Evolutionary conservation across 2,329 filamentous ascomycete genomes (phyloP).

Genomic region (Neonectria magnoliae): DNA sequence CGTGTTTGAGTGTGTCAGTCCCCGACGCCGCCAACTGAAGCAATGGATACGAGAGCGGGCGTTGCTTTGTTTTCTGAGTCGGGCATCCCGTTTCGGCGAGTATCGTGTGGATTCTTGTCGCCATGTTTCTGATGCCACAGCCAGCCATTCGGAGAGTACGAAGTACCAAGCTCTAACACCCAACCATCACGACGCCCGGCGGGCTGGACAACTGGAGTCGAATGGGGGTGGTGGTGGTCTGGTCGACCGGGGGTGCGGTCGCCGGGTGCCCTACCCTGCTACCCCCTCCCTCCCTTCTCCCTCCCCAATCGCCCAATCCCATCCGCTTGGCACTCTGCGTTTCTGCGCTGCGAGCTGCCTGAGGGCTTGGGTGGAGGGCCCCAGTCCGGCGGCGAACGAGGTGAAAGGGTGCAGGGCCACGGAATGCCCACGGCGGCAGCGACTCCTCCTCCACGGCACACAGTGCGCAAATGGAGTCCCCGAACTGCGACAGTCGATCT

Average conservation of each 20-base stretch:
- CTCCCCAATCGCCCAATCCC: conserved; percentile 8
- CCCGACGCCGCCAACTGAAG: conserved; percentile 23
- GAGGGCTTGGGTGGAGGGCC: conserved; percentile 20
- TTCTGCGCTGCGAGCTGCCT: conserved; percentile 14
- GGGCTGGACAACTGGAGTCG: conserved; percentile 31
- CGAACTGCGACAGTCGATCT: conserved; percentile 43
- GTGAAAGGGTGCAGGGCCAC: conserved; percentile 37
- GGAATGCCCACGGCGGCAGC: conserved; percentile 37
- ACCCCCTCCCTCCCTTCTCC: conserved; percentile 3
- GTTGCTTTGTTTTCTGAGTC: conserved; percentile 27
- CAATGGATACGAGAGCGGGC: conserved; percentile 14
- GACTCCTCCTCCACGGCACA: conserved; percentile 31
- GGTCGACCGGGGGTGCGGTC: conserved; percentile 28
- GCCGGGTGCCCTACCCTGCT: conserved; percentile 35
- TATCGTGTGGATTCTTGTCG: conserved; percentile 22
- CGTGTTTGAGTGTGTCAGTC: conserved; percentile 16
- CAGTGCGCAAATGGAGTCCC: conserved; percentile 38
- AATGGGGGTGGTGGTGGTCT: conserved; percentile 24
- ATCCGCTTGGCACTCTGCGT: conserved; percentile 18
- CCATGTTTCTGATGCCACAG: conserved; percentile 15
- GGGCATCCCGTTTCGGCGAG: conserved; percentile 22
- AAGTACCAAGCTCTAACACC: conserved; percentile 4
- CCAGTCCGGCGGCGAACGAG: conserved; percentile 32
- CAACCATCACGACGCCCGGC: conserved; percentile 40
- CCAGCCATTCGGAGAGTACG: conserved; percentile 12